Evolutionary conservation across 306 rosid genomes (phyloP).

Genomic region (Quercus wislizeni): DNA sequence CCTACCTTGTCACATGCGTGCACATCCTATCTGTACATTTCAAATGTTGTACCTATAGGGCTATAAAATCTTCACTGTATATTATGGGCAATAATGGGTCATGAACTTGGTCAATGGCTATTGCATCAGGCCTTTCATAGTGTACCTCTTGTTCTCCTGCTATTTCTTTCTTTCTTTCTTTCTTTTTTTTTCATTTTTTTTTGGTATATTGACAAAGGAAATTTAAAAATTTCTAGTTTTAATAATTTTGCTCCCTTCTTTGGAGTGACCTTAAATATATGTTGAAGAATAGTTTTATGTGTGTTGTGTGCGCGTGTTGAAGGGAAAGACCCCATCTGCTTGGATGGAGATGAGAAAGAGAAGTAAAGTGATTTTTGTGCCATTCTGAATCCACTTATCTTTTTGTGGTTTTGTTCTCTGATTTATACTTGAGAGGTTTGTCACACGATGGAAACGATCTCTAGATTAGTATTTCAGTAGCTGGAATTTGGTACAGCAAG

Average conservation of each 20-base stretch:
- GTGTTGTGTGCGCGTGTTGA: too few relatives aligned
- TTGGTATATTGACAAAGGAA: background rate
- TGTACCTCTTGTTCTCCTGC: background rate
- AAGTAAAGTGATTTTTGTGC: background rate
- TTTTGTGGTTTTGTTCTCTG: background rate
- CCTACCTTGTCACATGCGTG: background rate
- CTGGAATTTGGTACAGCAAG: too few relatives aligned
- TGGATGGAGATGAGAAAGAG: background rate
- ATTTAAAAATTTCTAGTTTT: background rate
- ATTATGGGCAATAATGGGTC: background rate
- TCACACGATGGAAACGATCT: too few relatives aligned
- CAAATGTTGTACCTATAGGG: background rate
- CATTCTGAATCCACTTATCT: background rate
- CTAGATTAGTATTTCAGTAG: too few relatives aligned
- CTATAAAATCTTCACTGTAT: conserved; percentile 15
- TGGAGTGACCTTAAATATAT: background rate
- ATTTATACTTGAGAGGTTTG: background rate
- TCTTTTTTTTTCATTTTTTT: too few relatives aligned
- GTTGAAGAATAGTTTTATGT: too few relatives aligned
- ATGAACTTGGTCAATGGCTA: conserved; percentile 3
- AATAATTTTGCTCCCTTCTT: background rate
- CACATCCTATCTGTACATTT: background rate
- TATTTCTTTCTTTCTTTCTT: background rate
- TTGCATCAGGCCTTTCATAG: conserved; percentile 10
- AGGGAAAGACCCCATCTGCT: too few relatives aligned